phyloP scores from a whole-genome alignment of 2,329 filamentous ascomycete genomes.

The Alternaria triticimaculans region DNA sequence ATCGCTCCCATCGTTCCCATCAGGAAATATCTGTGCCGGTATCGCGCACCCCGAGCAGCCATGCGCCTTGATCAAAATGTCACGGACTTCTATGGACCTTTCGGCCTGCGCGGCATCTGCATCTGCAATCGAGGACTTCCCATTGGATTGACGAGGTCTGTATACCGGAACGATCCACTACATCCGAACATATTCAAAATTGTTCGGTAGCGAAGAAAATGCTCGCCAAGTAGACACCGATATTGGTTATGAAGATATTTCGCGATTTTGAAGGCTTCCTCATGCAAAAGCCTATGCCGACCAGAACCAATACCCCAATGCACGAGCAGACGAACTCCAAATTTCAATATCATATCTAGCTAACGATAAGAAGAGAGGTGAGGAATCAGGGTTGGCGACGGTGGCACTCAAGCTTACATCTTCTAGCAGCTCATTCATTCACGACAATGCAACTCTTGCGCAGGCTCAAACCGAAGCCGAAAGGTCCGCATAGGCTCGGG shows the following conservation, averaged over 20 bases:
- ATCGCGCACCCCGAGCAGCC: not conserved
- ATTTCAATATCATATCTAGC: not conserved
- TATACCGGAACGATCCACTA: not conserved
- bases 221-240: not conserved
- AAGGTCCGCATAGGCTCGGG: not conserved
- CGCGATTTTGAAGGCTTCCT: not conserved
- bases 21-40: not conserved
- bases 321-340: not conserved
- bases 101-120: not conserved
- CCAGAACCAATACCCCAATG: not conserved
- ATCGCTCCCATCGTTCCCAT: not conserved
- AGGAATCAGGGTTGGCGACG: not conserved
- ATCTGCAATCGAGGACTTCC: not conserved
- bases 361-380: not conserved
- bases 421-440: not conserved
- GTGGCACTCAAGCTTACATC: not conserved
- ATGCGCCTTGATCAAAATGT: not conserved
- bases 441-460: not conserved
- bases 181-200: not conserved
- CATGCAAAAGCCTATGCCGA: not conserved
- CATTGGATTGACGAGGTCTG: not conserved
- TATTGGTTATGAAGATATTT: not conserved
- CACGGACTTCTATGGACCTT: not conserved
- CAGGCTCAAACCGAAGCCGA: not conserved
- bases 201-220: not conserved